Percentiles rank a stretch among this genome's conserved stretches.
phyloP scores from a whole-genome alignment of 208 protist species.

The Trypanosoma platydactyli region DNA sequence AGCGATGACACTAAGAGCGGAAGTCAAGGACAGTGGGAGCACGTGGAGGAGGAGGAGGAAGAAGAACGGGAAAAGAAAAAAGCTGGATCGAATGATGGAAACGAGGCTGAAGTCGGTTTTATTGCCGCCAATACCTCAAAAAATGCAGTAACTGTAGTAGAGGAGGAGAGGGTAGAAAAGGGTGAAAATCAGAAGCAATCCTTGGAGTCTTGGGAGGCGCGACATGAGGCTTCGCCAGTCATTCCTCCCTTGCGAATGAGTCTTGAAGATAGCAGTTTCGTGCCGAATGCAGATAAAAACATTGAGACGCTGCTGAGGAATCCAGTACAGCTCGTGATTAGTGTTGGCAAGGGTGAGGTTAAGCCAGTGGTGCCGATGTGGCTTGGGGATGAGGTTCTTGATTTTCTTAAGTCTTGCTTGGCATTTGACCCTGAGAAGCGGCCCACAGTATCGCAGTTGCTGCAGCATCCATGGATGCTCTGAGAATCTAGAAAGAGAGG shows the following conservation, averaged over 20 bases:
- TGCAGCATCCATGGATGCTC: constrained; percentile 53
- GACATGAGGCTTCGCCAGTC: neutral
- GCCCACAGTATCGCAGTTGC: constrained; percentile 38
- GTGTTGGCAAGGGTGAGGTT: constrained; percentile 38
- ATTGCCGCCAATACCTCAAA: no score
- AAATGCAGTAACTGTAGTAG: no score
- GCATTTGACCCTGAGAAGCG: constrained; percentile 39
- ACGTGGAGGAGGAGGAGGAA: neutral
- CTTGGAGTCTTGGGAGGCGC: neutral
- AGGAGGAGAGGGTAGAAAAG: neutral
- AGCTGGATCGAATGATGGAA: no score
- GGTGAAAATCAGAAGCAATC: neutral
- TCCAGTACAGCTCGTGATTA: constrained; percentile 33
- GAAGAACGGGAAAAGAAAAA: neutral
- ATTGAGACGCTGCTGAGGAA: constrained; percentile 36
- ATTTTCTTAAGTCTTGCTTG: constrained; percentile 47
- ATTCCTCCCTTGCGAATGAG: neutral
- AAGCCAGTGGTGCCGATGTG: constrained; percentile 40
- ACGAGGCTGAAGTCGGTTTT: no score
- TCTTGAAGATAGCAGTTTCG: neutral
- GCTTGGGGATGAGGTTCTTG: constrained; percentile 41
- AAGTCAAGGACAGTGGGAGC: neutral
- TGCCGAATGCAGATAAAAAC: neutral
- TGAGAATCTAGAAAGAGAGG: neutral
- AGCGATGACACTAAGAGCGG: neutral